These are phyloP conservation scores for Rhodotorula sp. DNA, from an alignment of 1,284 basidiomycete genomes.

Conservation along the genomic window DNA sequence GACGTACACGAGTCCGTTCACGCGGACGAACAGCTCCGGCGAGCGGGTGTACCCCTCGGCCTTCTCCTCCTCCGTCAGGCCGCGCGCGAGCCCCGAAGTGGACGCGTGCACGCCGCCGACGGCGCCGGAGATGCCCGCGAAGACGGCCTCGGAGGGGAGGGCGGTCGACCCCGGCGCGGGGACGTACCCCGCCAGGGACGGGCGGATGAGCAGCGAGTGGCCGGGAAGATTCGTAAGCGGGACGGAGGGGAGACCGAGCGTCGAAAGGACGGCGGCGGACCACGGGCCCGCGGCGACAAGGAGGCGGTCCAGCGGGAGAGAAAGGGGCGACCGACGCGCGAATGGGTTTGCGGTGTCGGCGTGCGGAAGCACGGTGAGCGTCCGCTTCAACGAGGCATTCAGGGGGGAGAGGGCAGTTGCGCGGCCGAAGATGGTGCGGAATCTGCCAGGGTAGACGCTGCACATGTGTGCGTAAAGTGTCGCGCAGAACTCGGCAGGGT, in stretches of 20 bases:
- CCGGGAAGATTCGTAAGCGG: conserved; percentile 38
- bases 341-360: neutral
- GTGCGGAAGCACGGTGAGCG: neutral
- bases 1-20: conserved; percentile 31
- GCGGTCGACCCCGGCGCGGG: neutral
- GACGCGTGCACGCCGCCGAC: conserved; percentile 34
- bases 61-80: conserved; percentile 26
- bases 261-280: conserved; percentile 26
- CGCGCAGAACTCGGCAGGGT: conserved; percentile 35
- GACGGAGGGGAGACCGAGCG: conserved; percentile 23
- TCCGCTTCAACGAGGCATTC: neutral
- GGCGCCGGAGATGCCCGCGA: conserved; percentile 34
- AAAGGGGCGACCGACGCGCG: neutral
- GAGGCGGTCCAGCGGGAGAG: conserved; percentile 16
- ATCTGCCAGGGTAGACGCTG: neutral
- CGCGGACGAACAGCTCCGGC: conserved; percentile 35
- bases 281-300: conserved; percentile 38
- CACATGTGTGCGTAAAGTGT: conserved; percentile 15
- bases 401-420: neutral
- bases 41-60: conserved; percentile 26
- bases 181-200: conserved; percentile 2
- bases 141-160: conserved; percentile 30
- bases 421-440: conserved; percentile 24
- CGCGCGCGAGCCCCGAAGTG: conserved; percentile 25
- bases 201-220: conserved; percentile 39